Conservation (phyloP, 169 alveolate genomes). For the Cytauxzoon felis region DNA sequence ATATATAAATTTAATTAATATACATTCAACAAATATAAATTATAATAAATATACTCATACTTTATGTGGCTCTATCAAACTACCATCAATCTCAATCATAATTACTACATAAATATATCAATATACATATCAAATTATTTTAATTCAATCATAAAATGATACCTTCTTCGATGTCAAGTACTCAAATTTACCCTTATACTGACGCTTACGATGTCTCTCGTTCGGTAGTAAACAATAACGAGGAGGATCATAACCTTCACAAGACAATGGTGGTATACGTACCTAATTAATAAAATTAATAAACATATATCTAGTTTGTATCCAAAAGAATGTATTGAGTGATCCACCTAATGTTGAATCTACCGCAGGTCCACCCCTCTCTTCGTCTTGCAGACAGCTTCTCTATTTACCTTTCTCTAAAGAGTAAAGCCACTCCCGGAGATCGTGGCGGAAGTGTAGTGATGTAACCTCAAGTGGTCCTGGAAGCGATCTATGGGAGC, state of each 20-base stretch:
- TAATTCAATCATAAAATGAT: constrained; percentile 43
- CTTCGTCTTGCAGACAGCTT: background rate
- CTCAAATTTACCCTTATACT: constrained; percentile 57
- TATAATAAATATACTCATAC: background rate
- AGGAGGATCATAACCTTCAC: constrained; percentile 76
- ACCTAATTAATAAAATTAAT: constrained; percentile 50
- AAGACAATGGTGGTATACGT: constrained; percentile 68
- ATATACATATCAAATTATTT: background rate
- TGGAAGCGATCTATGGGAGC: too few relatives aligned
- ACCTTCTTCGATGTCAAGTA: constrained; percentile 32
- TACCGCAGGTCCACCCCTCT: background rate
- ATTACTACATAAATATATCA: background rate
- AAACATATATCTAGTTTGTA: too few relatives aligned
- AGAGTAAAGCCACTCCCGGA: too few relatives aligned
- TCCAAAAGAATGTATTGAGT: too few relatives aligned
- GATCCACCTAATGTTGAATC: too few relatives aligned
- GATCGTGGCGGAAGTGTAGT: background rate
- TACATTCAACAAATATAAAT: background rate
- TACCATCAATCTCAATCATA: background rate
- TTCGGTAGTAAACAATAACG: constrained; percentile 67
- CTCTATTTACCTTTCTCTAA: too few relatives aligned
- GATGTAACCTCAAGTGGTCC: too few relatives aligned
- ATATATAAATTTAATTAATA: background rate
- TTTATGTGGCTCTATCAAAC: background rate
- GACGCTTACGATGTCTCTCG: constrained; percentile 23